Evolutionary conservation across 208 protist species (phyloP), one percentile per base, ranked within the genome.

Genomic region (Lotmaria passim): DNA sequence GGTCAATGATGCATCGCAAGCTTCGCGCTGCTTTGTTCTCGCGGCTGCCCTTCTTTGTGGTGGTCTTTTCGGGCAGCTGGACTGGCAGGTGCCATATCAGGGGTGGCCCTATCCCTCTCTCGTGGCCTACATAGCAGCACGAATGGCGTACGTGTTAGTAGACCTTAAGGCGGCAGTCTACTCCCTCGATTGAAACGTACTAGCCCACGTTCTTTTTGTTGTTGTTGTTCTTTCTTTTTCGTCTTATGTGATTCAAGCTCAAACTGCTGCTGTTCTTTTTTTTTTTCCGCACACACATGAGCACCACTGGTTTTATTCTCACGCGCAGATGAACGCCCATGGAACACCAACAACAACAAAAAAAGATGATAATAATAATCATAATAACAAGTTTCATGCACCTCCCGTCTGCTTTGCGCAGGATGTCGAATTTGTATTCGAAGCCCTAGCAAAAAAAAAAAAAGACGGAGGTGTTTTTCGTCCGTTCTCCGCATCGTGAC

Each of bases 91-190:
- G 24, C 63, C 65, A 39, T 87, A 78, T 59, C 83, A 84, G 47
- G 34, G 50, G n/a, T 92, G 86, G 86, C 86, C 86, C 15, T 71
- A 81, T 24, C 82, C 86, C 10, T 79, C 81, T 23, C 28, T 91
- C 21, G 12, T 24, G 7, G 64, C 69, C 28, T 82, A 78, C 65
- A 8, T 61, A 3, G 46, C 64, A 15, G 70, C 28, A 4, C 61
- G 70, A 7, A 21, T 26, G 2, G 12, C 33, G n/a, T 66, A 41
- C 33, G 47, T 1, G 0, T 15, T 66, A 3, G 0, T 44, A 5
- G 60, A 66, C 43, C 34, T 59, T 11, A 59, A 59, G 21, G 34
- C 14, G 17, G 34, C 17, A 8, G 14, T 59, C 3, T 59, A 17
- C 11, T 59, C 30, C 10, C 21, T 23, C n/a, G 34, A 31, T 24